A percentile compares a stretch with the other conserved stretches of the same genome.
Conservation (phyloP, 768 basidiomycete genomes). For the Nevesoporus exiguus region DNA sequence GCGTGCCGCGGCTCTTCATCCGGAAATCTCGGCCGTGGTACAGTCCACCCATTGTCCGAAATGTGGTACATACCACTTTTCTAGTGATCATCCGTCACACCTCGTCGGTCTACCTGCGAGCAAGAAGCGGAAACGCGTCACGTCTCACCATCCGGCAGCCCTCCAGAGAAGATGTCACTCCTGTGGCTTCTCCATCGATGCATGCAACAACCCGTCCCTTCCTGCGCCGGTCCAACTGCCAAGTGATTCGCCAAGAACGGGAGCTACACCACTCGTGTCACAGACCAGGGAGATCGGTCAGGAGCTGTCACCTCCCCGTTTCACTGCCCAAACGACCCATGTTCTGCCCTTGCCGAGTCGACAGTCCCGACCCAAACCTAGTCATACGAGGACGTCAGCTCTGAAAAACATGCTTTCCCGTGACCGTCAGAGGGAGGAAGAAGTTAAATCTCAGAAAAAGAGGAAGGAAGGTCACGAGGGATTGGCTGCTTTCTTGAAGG, state of each 20-base stretch:
- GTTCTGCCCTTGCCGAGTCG: background rate
- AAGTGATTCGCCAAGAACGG: background rate
- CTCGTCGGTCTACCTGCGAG: constrained; percentile 26
- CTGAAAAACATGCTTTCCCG: constrained; percentile 63
- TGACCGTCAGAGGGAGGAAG: constrained; percentile 47
- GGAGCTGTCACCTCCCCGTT: background rate
- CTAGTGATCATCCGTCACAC: constrained; percentile 37
- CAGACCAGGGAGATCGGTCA: background rate
- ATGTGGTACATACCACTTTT: constrained; percentile 52
- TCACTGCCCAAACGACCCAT: background rate
- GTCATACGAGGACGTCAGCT: constrained; percentile 36
- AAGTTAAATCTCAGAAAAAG: constrained; percentile 18
- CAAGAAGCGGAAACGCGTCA: constrained; percentile 14
- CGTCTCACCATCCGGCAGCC: background rate
- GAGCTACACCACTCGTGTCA: background rate
- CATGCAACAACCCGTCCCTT: background rate
- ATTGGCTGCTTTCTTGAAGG: constrained; percentile 49
- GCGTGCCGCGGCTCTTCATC: constrained; percentile 34
- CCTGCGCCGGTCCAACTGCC: background rate
- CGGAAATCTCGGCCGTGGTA: constrained; percentile 23
- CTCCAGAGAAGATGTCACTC: constrained; percentile 17
- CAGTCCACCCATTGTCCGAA: constrained; percentile 40
- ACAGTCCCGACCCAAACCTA: constrained; percentile 41
- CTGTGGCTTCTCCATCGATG: constrained; percentile 18
- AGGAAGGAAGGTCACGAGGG: constrained; percentile 32